phyloP scores from a whole-genome alignment of 495 filamentous ascomycete genomes.

The Aspergillus nanangensis region DNA sequence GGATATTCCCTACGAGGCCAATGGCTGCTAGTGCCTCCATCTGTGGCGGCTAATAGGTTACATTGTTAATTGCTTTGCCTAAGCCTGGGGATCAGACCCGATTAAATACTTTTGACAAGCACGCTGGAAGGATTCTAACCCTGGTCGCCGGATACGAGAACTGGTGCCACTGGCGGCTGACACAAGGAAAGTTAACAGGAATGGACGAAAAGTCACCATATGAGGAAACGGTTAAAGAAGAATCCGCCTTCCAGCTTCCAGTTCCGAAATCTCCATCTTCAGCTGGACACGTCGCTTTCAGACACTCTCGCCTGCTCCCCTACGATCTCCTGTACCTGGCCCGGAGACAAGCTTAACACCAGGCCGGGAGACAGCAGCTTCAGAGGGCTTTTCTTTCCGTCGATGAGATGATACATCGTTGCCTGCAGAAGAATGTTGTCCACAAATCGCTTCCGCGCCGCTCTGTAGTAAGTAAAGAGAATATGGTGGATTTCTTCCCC shows the following conservation, averaged over 20 bases:
- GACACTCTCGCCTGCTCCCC: constrained; percentile 35
- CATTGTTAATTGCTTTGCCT: too few species aligned
- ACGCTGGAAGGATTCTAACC: too few species aligned
- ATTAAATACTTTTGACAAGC: too few species aligned
- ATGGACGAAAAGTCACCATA: too few species aligned
- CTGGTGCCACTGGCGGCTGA: too few species aligned
- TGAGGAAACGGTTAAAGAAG: too few species aligned
- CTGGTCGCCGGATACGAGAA: too few species aligned
- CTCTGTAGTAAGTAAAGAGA: constrained; percentile 56
- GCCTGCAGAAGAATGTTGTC: constrained; percentile 50
- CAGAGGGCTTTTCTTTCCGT: constrained; percentile 27
- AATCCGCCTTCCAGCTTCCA: constrained; percentile 35
- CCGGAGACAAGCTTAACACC: constrained; percentile 27
- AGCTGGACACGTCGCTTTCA: constrained; percentile 29
- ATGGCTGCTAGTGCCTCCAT: too few species aligned
- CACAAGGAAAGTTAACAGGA: too few species aligned
- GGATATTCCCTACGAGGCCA: too few species aligned
- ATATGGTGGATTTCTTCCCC: constrained; percentile 54
- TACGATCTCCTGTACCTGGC: constrained; percentile 40
- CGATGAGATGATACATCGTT: constrained; percentile 28
- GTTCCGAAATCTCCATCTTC: constrained; percentile 32
- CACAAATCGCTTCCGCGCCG: constrained; percentile 51
- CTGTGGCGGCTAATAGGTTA: too few species aligned
- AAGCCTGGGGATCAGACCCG: too few species aligned
- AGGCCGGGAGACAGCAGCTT: constrained; percentile 29